A percentile compares a stretch with the other conserved stretches of the same genome.
phyloP scores from a whole-genome alignment of 2,329 filamentous ascomycete species.

The Pseudonectria foliicola region DNA sequence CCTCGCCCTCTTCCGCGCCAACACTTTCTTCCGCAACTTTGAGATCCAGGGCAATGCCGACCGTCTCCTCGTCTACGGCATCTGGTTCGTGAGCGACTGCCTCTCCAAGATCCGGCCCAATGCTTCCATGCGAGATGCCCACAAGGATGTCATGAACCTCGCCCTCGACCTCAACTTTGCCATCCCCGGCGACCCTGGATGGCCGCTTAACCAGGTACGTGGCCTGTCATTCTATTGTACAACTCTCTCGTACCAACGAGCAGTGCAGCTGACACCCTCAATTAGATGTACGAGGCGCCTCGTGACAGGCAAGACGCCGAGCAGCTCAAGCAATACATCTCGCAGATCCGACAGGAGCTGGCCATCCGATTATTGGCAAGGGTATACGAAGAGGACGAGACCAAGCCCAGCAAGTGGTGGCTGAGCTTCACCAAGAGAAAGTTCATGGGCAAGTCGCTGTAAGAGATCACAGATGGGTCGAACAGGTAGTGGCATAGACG shows the following conservation, averaged over 20 bases:
- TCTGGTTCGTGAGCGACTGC: conserved; percentile 88
- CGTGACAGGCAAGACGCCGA: conserved; percentile 84
- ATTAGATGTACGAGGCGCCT: conserved; percentile 79
- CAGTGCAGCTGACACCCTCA: conserved; percentile 3
- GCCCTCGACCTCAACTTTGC: conserved; percentile 92
- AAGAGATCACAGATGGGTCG: conserved; percentile 16
- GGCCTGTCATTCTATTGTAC: background rate
- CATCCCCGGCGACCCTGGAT: conserved; percentile 86
- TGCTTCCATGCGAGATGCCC: conserved; percentile 52
- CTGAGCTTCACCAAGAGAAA: conserved; percentile 98
- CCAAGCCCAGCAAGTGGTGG: conserved; percentile 84
- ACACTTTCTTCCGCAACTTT: conserved; percentile 99
- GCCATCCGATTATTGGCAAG: conserved; percentile 74
- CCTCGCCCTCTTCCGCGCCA: conserved; percentile 86
- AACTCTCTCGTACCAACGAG: background rate
- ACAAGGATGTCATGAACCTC: conserved; percentile 77
- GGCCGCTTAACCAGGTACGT: conserved; percentile 79
- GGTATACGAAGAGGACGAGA: conserved; percentile 74
- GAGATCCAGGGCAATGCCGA: conserved; percentile 97
- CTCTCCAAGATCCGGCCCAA: conserved; percentile 76
- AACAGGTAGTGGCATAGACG: conserved; percentile 14
- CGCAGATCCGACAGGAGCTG: conserved; percentile 89
- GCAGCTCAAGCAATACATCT: conserved; percentile 78
- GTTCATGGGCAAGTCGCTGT: conserved; percentile 96
- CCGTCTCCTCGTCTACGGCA: conserved; percentile 91